These are phyloP conservation scores for Chrysosporium queenslandicum DNA, from an alignment of 2,329 filamentous ascomycete genomes.

Conservation along the genomic window DNA sequence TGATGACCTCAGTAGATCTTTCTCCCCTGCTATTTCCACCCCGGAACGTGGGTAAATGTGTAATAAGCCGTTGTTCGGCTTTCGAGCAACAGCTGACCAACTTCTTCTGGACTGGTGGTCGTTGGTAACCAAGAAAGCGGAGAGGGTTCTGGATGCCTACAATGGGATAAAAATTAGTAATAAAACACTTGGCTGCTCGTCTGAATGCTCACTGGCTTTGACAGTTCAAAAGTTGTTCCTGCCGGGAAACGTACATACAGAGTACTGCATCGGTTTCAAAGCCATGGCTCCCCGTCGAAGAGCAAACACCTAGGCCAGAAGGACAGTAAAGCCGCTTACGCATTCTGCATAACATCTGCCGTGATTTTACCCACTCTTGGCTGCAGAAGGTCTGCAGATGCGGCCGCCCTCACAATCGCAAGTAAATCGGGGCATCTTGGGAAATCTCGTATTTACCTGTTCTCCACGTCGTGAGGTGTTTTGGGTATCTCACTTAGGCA, in stretches of 20 bases:
- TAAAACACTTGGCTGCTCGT: not conserved
- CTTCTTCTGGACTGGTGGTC: not conserved
- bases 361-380: not conserved
- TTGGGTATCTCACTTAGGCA: not conserved
- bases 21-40: not conserved
- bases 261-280: not conserved
- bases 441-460: not conserved
- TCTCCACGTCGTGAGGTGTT: not conserved
- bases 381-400: constrained; percentile 2
- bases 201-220: not conserved
- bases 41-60: not conserved
- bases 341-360: constrained; percentile 1
- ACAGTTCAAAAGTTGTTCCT: not conserved
- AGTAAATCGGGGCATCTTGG: not conserved
- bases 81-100: not conserved
- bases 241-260: not conserved
- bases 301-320: not conserved
- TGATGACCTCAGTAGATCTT: not conserved
- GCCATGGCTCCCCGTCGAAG: not conserved
- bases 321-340: not conserved
- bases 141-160: no score
- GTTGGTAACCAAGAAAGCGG: not conserved
- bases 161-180: no score
- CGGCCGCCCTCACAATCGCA: not conserved
- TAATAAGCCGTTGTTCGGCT: not conserved